Base-by-base conservation (phyloP, 352 stramenopile genomes). In the Pythium phragmitis region DNA sequence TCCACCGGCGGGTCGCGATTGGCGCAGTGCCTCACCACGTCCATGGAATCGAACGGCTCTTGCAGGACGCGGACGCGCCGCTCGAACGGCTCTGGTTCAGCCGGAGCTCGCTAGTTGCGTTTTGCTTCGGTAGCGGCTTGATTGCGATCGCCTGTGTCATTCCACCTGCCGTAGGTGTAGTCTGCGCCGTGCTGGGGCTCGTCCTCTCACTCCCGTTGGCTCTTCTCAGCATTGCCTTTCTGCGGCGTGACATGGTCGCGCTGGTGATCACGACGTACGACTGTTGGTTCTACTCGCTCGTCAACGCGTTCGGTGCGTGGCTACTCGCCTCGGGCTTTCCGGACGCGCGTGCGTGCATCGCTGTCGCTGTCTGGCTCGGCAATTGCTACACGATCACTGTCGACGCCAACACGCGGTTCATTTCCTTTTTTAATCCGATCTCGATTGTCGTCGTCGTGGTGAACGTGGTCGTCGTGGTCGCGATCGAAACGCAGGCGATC, bases 211-310 rank as follows among this genome's bases (percentile, higher is more conserved):
- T 76, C 1, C 58, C 60, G 0, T 50, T 34, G 16, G 7, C 51
- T 1, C 23, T 74, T 0, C 28, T 23, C 0, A 61, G 43, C 2
- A 17, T 69, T 14, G 33, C 50, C 0, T 52, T 72, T 17, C 53
- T 75, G 45, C 57, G 60, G 2, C 50, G 68, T 16, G 69, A 77
- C 12, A 65, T 77, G 23, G 33, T 70, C 7, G 48, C n/a, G 42
- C 33, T 77, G 43, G 63, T 68, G 28, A 30, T 68, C 12, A 9
- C 5, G n/a, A 75, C 70, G 8, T 77, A 81, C 68, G 74, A 81
- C 43, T 75, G 76, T 37, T 81, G 70, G 68, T 77, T 78, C 63
- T 75, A 79, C 50, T 57, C 70, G 26, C 36, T 60, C 8, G 37
- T 74, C 8, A 71, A 68, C 34, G 19, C 54, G 1, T n/a, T 58